Conservation (phyloP, 2,329 filamentous ascomycete species). For the Graphium sp. region DNA sequence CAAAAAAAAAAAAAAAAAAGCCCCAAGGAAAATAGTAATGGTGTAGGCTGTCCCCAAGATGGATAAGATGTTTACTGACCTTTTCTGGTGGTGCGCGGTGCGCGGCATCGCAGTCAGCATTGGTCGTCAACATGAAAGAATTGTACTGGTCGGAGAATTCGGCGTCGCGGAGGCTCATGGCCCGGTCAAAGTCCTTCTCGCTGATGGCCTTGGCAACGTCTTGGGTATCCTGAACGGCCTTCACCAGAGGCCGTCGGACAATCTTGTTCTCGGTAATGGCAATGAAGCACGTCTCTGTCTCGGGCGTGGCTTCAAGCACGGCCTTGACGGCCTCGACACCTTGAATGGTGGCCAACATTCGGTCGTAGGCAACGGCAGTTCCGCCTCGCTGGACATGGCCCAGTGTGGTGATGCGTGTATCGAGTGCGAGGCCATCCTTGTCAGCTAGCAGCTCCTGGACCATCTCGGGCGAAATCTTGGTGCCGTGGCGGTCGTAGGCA, state of each 20-base stretch:
- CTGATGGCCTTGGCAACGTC: slow-evolving; percentile 69
- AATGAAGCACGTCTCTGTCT: slow-evolving; percentile 85
- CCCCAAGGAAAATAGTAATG: too few relatives aligned
- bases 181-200: slow-evolving; percentile 68
- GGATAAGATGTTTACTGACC: slow-evolving; percentile 37
- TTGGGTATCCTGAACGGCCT: slow-evolving; percentile 77
- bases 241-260: slow-evolving; percentile 70
- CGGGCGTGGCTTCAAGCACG: slow-evolving; percentile 74
- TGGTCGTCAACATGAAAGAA: slow-evolving; percentile 82
- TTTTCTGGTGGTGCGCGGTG: slow-evolving; percentile 49
- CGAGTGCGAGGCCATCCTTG: slow-evolving; percentile 55
- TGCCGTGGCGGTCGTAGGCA: slow-evolving; percentile 68
- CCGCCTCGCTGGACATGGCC: slow-evolving; percentile 97
- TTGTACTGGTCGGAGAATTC: slow-evolving; percentile 89
- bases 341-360: slow-evolving; percentile 82
- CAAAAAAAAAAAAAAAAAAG: background rate
- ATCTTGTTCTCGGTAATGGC: slow-evolving; percentile 98
- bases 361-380: slow-evolving; percentile 80
- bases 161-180: slow-evolving; percentile 77
- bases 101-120: slow-evolving; percentile 53
- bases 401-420: slow-evolving; percentile 87
- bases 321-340: slow-evolving; percentile 89
- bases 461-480: slow-evolving; percentile 64
- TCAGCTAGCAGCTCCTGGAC: slow-evolving; percentile 82
- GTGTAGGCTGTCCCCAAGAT: background rate